Percentiles rank a stretch among this genome's conserved stretches.
phyloP scores from a whole-genome alignment of 768 basidiomycete species.

The Suillus spraguei region DNA sequence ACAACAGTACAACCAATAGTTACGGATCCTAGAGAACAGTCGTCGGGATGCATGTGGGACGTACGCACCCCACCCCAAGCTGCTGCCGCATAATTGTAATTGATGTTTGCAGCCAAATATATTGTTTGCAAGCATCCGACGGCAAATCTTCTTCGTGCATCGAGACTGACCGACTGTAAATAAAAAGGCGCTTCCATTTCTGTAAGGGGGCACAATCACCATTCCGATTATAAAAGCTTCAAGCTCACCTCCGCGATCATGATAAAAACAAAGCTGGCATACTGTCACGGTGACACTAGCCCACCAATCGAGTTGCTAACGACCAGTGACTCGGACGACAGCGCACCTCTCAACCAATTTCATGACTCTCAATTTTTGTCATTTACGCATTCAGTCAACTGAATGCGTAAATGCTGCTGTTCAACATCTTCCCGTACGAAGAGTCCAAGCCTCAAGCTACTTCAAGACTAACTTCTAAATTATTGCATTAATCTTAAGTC shows the following conservation, averaged over 20 bases:
- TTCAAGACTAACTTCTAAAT: too few relatives aligned
- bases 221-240: neutral
- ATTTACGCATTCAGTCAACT: too few relatives aligned
- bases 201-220: neutral
- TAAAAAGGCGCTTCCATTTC: neutral
- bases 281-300: too few relatives aligned
- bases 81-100: neutral
- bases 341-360: too few relatives aligned
- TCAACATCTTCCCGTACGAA: too few relatives aligned
- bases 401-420: too few relatives aligned
- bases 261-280: neutral
- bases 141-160: neutral
- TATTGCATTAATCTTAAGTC: too few relatives aligned
- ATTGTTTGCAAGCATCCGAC: neutral
- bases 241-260: neutral
- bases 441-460: constrained; percentile 9
- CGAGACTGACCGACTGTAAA: neutral
- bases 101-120: neutral
- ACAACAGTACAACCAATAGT: neutral
- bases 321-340: too few relatives aligned
- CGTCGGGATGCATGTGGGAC: too few relatives aligned
- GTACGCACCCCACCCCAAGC: neutral
- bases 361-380: too few relatives aligned
- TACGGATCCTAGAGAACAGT: neutral
- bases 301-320: too few relatives aligned